Percentiles rank a stretch among this genome's conserved stretches.
phyloP scores from a whole-genome alignment of 1,284 basidiomycete species.

The Chondrostereum purpureum region DNA sequence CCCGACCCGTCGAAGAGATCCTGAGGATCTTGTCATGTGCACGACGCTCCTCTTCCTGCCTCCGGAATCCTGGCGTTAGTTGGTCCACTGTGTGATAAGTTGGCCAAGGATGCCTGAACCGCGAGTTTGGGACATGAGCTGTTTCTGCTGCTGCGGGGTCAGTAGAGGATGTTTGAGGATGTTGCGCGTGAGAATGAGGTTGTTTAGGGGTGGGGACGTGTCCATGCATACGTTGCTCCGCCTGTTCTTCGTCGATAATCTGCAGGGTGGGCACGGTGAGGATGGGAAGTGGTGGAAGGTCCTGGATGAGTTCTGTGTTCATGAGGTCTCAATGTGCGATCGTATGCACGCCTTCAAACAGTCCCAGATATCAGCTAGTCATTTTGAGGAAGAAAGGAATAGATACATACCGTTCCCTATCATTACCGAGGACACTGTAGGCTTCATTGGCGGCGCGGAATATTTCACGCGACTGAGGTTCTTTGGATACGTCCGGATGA shows the following conservation, averaged over 20 bases:
- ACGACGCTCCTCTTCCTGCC: constrained; percentile 8
- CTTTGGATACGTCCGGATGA: constrained; percentile 40
- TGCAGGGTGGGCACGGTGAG: constrained; percentile 9
- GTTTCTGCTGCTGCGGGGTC: constrained; percentile 1
- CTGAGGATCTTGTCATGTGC: constrained; percentile 10
- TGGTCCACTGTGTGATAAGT: neutral
- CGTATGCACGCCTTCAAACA: constrained; percentile 13
- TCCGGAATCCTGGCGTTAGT: constrained; percentile 3
- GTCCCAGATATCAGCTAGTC: neutral
- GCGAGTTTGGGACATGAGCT: too few species aligned
- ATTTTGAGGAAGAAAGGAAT: neutral
- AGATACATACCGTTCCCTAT: constrained; percentile 29
- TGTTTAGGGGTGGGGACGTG: constrained; percentile 1
- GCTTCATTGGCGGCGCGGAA: constrained; percentile 35
- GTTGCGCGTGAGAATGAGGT: neutral
- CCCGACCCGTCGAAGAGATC: constrained; percentile 9
- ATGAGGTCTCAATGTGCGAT: constrained; percentile 10
- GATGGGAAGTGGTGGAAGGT: constrained; percentile 1
- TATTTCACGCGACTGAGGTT: constrained; percentile 28
- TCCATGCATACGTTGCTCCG: constrained; percentile 14
- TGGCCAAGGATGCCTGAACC: neutral
- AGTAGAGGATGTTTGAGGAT: neutral
- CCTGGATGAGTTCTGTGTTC: neutral
- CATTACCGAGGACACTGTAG: constrained; percentile 34
- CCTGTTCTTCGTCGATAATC: constrained; percentile 7